Base-by-base conservation (phyloP, 768 basidiomycete species). In the Daedaleopsis nitida region DNA sequence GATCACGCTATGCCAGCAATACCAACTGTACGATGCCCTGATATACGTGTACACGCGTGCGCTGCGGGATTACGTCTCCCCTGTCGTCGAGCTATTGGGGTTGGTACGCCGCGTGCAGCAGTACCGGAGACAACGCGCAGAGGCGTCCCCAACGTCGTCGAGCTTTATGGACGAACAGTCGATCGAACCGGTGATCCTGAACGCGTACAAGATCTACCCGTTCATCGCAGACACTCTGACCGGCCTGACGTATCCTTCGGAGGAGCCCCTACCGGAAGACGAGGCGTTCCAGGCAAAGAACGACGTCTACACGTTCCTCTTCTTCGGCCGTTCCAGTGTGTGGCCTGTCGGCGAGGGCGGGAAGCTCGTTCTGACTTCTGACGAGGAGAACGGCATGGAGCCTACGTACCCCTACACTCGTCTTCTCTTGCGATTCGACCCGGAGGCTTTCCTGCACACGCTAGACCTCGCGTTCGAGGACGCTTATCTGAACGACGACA, bases 381-480 rank as follows among this genome's bases (percentile, higher is more conserved):
- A 88, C 59, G 87, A 90, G 62, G 87, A 90, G 16, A 88, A 85
- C 10, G 87, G 87, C 0, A 72, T 80, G 12, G 94, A 95, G 69
- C 90, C 89, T 38, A 89, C 93, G 0, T 97, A 95, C 68, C 96
- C 95, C 2, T 97, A 98, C 66, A 84, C 89, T 27, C 87, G 91
- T 8, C 79, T 92, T 13, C 78, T 98, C 1, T 81, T 98, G 8
- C 85, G 81, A 8, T 96, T 96, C 70, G 95, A 98, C 70, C 83
- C 96, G 11, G 97, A 99, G 73, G 91, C 94, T 0, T 91, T 96
- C 71, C 85, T 99, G 11, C 94, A 99, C 71, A 86, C 91, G 2
- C 80, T 99, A 62, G 97, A 99, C 73, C 86, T 95, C 60, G 94
- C 92, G 0, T 96, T 98, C 66, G 97, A 99, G 73, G 95, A 98